A percentile compares a stretch with the other conserved stretches of the same genome.
These are phyloP conservation scores for Alternaria sp. DNA, from an alignment of 2,329 filamentous ascomycete species.

Conservation along the genomic window DNA sequence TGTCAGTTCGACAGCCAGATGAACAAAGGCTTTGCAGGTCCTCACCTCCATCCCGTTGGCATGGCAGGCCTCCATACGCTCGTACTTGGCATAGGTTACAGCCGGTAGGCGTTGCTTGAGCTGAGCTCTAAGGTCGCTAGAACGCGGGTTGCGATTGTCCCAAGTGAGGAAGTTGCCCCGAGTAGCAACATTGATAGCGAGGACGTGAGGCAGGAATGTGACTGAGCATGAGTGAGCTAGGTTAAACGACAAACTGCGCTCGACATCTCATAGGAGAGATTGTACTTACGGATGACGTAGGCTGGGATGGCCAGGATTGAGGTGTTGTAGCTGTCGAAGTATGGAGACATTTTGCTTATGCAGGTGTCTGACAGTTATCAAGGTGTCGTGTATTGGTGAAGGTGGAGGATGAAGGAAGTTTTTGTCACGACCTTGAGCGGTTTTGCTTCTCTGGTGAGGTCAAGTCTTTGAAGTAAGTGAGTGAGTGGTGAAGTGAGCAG, in stretches of 20 bases:
- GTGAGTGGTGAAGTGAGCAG: background rate
- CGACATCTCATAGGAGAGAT: background rate
- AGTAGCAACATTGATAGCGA: too few relatives aligned
- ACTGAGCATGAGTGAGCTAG: background rate
- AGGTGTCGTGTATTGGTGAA: background rate
- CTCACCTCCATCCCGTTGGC: conserved; percentile 54
- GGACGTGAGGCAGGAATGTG: too few relatives aligned
- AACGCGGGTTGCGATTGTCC: too few relatives aligned
- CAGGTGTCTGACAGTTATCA: background rate
- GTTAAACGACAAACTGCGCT: background rate
- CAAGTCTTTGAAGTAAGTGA: too few relatives aligned
- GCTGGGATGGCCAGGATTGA: conserved; percentile 56
- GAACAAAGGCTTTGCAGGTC: background rate
- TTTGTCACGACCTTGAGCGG: background rate
- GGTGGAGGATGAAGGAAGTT: background rate
- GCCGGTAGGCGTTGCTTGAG: conserved; percentile 51
- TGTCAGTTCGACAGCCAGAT: background rate
- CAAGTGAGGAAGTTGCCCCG: too few relatives aligned
- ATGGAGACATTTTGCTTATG: conserved; percentile 18
- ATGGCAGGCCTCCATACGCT: conserved; percentile 57
- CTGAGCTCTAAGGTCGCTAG: conserved; percentile 41
- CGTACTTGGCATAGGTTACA: conserved; percentile 52
- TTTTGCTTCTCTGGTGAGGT: background rate
- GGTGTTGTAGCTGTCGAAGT: conserved; percentile 43
- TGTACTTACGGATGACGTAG: conserved; percentile 47